Base-by-base conservation (phyloP, 345 rosid species). In the Trapa incisa region DNA sequence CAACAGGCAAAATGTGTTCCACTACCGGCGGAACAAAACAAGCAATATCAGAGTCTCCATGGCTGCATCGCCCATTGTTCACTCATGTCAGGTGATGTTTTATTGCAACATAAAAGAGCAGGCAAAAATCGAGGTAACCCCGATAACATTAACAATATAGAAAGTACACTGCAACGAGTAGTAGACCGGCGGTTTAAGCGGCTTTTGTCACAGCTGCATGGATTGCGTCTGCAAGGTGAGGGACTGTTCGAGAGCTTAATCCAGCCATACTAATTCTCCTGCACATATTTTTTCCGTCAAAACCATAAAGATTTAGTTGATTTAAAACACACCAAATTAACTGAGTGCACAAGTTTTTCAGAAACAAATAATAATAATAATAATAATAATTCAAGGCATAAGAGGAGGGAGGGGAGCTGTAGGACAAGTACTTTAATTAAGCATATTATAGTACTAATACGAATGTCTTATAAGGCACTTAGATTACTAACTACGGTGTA, bases 211-310 rank as follows among this genome's bases (percentile, higher is more conserved):
- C 72, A 0, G 79, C 77, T 1, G 79, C 79, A 60, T 80, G 81
- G 3, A 80, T 77, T 17, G 83, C 81, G 41, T 75, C 78, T 0
- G 81, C 75, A 37, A 80, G 79, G 71, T 75, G 73, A 58, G 79
- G 77, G 53, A 80, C 70, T 2, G 83, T 80, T 65, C 60, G 72
- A 0, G 72, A 47, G 69, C 83, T 77, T 1, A 80, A 70, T 14
- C 81, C 83, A 15, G 83, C 79, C 74, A 80, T 68, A 81, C 80
- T 80, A 10, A 77, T 80, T 73, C 83, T 75, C 81, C 83, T 80
- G 81, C 71, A 65, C 11, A 57, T 52, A 14, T 3, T 15, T 16
- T 16, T 15, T 22, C 29, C 29, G 43, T 41, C 35, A 3, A 39
- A 22, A 22, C 29, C 29, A 22, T 22, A 22, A 22, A 22, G 29